Conservation (phyloP, 2,329 filamentous ascomycete species). For the Orbilia quercus region DNA sequence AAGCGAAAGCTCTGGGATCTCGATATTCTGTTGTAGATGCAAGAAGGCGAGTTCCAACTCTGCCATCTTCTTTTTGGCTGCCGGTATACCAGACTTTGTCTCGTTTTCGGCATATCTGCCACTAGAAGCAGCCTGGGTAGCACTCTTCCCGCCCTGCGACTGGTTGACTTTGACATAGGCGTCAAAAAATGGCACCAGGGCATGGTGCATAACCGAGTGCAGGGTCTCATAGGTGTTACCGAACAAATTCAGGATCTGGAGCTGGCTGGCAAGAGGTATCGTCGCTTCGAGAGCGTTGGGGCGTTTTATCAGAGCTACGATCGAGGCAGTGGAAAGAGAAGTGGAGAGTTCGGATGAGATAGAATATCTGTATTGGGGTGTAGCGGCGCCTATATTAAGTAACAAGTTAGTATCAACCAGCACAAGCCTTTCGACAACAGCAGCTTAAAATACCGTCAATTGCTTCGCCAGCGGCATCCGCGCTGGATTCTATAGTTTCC, state of each 20-base stretch:
- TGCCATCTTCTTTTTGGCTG: constrained; percentile 96
- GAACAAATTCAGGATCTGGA: constrained; percentile 92
- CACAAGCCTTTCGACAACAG: not conserved
- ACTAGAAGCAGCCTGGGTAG: constrained; percentile 70
- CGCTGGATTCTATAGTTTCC: constrained; percentile 69
- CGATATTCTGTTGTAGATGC: constrained; percentile 96
- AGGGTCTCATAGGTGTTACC: constrained; percentile 89
- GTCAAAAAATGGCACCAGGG: constrained; percentile 95
- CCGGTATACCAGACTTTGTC: constrained; percentile 75
- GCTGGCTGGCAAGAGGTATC: constrained; percentile 83
- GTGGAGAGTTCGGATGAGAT: constrained; percentile 84
- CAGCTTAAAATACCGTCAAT: constrained; percentile 28
- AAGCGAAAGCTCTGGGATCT: constrained; percentile 91
- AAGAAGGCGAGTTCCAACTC: constrained; percentile 90
- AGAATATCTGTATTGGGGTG: constrained; percentile 74
- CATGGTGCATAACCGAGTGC: constrained; percentile 90
- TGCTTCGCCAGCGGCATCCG: constrained; percentile 31
- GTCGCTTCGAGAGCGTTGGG: constrained; percentile 86
- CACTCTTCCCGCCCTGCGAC: constrained; percentile 61
- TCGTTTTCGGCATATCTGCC: constrained; percentile 67
- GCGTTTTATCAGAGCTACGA: constrained; percentile 88
- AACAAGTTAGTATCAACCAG: not conserved
- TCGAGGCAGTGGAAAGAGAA: constrained; percentile 81
- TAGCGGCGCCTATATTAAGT: constrained; percentile 19
- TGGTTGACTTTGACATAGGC: constrained; percentile 89